Evolutionary conservation across 177 flowering plant genomes (phyloP).

Genomic region (Vitis hybrid): DNA sequence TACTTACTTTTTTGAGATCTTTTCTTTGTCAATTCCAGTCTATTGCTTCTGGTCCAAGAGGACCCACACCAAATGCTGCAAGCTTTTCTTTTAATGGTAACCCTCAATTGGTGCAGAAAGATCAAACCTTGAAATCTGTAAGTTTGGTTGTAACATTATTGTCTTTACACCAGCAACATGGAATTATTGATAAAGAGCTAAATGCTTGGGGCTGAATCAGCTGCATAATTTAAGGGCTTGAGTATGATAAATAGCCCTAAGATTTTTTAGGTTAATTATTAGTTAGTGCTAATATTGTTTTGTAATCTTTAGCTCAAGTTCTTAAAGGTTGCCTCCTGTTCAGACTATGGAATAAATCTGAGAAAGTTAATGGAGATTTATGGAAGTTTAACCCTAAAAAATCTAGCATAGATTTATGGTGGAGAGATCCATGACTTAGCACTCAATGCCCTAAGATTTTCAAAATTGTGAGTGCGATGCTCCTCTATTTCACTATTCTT

Average conservation of each 20-base stretch:
- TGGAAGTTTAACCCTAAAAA: neutral
- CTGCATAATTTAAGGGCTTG: neutral
- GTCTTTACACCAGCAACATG: neutral
- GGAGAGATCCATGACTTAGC: too few species aligned
- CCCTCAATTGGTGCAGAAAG: slow-evolving; percentile 6
- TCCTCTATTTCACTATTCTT: too few species aligned
- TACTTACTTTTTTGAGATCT: neutral
- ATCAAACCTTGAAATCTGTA: slow-evolving; percentile 14
- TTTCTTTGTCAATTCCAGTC: slow-evolving; percentile 21
- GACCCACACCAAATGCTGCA: slow-evolving; percentile 13
- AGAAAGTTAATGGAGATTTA: neutral
- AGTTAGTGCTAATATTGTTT: neutral
- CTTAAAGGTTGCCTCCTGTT: neutral
- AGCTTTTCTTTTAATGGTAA: slow-evolving; percentile 14
- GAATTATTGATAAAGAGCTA: neutral
- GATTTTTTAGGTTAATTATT: neutral
- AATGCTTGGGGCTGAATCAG: neutral
- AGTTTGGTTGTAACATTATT: slow-evolving; percentile 1
- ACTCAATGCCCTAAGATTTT: too few species aligned
- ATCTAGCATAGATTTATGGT: neutral
- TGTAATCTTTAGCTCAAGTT: neutral
- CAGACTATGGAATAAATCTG: neutral
- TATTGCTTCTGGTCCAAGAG: slow-evolving; percentile 14
- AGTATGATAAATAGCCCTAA: neutral
- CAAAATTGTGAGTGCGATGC: too few species aligned